Percentiles rank a stretch among this genome's conserved stretches.
Conservation (phyloP, 2,329 filamentous ascomycete genomes). For the Huntiella moniliformis region DNA sequence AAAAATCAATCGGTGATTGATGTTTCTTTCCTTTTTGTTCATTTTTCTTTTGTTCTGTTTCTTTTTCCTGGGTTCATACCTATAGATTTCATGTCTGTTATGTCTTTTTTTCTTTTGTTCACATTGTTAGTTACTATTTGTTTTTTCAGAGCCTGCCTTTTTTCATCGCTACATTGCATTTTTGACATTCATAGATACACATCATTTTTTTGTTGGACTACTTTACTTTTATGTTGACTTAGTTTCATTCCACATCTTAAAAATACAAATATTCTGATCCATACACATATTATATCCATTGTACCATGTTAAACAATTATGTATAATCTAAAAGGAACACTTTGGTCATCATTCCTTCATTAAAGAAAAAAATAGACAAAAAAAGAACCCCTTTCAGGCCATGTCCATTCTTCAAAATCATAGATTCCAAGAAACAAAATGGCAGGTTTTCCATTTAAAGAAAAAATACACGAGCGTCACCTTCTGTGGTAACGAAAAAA, state of each 20-base stretch:
- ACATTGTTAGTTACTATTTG: neutral
- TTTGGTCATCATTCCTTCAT: neutral
- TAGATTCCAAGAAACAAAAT: too few relatives aligned
- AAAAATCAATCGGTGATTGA: neutral
- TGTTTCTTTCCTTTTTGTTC: neutral
- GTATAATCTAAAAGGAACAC: neutral
- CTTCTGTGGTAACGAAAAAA: too few relatives aligned
- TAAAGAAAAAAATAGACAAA: neutral
- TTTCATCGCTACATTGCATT: neutral
- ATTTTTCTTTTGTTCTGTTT: constrained; percentile 3
- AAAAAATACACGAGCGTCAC: too few relatives aligned
- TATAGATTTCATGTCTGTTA: neutral
- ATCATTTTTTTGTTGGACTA: too few relatives aligned
- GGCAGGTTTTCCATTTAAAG: too few relatives aligned
- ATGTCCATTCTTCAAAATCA: too few relatives aligned
- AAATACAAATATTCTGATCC: too few relatives aligned
- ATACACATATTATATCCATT: too few relatives aligned
- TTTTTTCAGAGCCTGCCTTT: neutral
- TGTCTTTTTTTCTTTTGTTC: constrained; percentile 1
- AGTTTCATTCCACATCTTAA: too few relatives aligned
- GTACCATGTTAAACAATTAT: too few relatives aligned
- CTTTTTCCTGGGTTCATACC: neutral
- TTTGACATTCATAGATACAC: too few relatives aligned
- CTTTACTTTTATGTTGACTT: too few relatives aligned
- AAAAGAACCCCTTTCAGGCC: neutral